These are phyloP conservation scores for Aquilaria sinensis DNA, from an alignment of 345 rosid genomes.

Conservation along the genomic window DNA sequence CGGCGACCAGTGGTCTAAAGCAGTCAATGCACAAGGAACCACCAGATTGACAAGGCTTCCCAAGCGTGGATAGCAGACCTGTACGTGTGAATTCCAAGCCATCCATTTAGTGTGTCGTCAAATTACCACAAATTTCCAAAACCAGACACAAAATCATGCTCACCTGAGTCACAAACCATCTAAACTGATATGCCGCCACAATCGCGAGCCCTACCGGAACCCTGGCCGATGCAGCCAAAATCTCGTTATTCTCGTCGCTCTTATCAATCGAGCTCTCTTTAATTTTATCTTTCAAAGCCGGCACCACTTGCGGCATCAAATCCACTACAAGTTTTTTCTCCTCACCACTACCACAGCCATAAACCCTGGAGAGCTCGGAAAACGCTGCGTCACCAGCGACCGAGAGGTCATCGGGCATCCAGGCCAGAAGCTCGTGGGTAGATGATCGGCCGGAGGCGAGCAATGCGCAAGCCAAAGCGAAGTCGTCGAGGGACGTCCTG, in stretches of 20 bases:
- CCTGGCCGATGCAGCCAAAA: conserved; percentile 53
- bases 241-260: conserved; percentile 40
- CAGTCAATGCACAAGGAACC: conserved; percentile 86
- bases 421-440: conserved; percentile 52
- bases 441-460: conserved; percentile 52
- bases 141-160: neutral
- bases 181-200: conserved; percentile 66
- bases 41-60: conserved; percentile 62
- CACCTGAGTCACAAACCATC: conserved; percentile 90
- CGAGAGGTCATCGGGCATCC: conserved; percentile 49
- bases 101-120: neutral
- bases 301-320: conserved; percentile 49
- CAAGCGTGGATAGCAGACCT: conserved; percentile 55
- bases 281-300: conserved; percentile 50
- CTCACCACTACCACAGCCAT: conserved; percentile 19
- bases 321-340: conserved; percentile 37
- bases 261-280: conserved; percentile 65
- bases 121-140: conserved; percentile 1
- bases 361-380: conserved; percentile 32
- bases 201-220: conserved; percentile 65
- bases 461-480: conserved; percentile 65
- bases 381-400: conserved; percentile 30
- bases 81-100: no score
- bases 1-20: conserved; percentile 91
- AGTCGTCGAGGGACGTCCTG: conserved; percentile 29